Base-by-base conservation (phyloP, 495 filamentous ascomycete species). In the Penicillium cinerascens region DNA sequence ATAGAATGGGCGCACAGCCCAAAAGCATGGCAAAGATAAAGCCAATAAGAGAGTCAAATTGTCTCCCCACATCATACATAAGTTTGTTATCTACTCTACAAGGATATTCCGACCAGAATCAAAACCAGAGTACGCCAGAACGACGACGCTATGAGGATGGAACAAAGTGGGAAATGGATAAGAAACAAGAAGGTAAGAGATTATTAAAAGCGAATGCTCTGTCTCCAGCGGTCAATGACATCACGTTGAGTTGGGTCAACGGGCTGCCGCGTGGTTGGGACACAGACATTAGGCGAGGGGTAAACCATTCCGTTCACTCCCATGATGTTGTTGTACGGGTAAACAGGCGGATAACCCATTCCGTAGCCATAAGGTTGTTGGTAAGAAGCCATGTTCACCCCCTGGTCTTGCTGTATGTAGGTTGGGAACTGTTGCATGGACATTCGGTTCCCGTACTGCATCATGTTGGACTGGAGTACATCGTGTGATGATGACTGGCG, bases 171-270 rank as follows among this genome's bases (percentile, higher is more conserved):
- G 39, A 60, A 17, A 52, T 17, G 26, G 47, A 33, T 33, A 49
- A 18, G 6, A 49, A 54, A 52, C 15, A 51, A 45, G 23, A 13
- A 45, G 6, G 29, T 38, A 22, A 52, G 29, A 13, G 6, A 33
- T 13, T 33, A 33, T 33, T 13, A 33, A 33, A 13, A 74, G 25
- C 61, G 61, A 42, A 97, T 82, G 58, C 89, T 88, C 71, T 89
- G 84, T 60, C 92, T 82, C 92, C 92, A 97, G 51, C 86, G 80
- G 70, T 97, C 91, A 60, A 97, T 91, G 72, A 88, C 81, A 47
- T 88, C 88, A 61, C 82, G 78, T 63, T 88, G 87, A 27, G 70
- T 75, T n/a, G 76, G 71, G 46, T 83, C 78, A 52, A 79, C 59
- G 20, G 58, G 54, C 27, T 67, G 60, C 38, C 59, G 56, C 57